Conservation (phyloP, 2,329 filamentous ascomycete genomes). For the Scopulariopsis brevicaulis region DNA sequence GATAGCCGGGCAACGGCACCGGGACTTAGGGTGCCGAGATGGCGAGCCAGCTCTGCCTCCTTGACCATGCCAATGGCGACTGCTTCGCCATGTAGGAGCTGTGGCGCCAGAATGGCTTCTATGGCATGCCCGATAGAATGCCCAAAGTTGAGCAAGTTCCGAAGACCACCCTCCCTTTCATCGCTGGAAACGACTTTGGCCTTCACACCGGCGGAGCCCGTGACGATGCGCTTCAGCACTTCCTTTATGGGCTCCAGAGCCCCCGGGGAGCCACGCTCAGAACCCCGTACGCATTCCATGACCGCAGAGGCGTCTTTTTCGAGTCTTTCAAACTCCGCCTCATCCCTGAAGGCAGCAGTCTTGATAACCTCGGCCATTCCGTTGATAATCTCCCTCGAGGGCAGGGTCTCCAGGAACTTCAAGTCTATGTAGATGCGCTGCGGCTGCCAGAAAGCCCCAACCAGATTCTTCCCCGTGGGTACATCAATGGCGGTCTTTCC, state of each 20-base stretch:
- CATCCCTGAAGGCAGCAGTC: slow-evolving; percentile 93
- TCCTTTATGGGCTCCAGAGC: slow-evolving; percentile 55
- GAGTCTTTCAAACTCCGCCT: slow-evolving; percentile 71
- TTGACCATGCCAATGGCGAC: slow-evolving; percentile 98
- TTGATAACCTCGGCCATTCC: slow-evolving; percentile 98
- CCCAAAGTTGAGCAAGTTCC: slow-evolving; percentile 93
- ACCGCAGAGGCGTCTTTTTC: slow-evolving; percentile 74
- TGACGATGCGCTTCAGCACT: slow-evolving; percentile 66
- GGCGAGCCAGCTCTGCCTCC: slow-evolving; percentile 85
- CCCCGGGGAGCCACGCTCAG: slow-evolving; percentile 10
- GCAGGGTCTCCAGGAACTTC: slow-evolving; percentile 80
- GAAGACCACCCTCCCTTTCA: slow-evolving; percentile 84
- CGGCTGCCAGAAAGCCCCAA: slow-evolving; percentile 96
- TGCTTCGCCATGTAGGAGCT: slow-evolving; percentile 89
- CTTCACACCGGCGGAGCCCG: slow-evolving; percentile 88
- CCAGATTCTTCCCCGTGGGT: slow-evolving; percentile 87
- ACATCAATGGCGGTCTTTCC: slow-evolving; percentile 98
- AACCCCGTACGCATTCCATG: slow-evolving; percentile 56
- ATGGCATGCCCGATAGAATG: slow-evolving; percentile 97
- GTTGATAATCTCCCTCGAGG: slow-evolving; percentile 89
- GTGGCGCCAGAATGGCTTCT: slow-evolving; percentile 89
- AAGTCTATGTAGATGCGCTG: slow-evolving; percentile 90
- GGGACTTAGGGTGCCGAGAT: slow-evolving; percentile 73
- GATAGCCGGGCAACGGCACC: slow-evolving; percentile 80
- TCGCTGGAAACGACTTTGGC: slow-evolving; percentile 89